These are phyloP conservation scores for Naganishia albida DNA, from an alignment of 1,284 basidiomycete genomes.

Conservation along the genomic window DNA sequence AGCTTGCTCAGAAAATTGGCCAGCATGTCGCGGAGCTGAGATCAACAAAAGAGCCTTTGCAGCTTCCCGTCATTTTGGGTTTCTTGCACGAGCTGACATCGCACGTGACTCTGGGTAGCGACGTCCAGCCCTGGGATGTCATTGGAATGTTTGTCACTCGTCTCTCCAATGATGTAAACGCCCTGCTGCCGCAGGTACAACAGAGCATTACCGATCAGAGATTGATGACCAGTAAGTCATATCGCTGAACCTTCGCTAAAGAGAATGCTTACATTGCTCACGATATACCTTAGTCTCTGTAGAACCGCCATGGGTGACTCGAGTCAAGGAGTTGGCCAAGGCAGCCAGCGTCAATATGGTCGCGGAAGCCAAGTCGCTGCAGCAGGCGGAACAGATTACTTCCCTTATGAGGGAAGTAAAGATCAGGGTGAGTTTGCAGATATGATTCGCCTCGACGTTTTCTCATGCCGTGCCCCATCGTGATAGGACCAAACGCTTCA, in stretches of 20 bases:
- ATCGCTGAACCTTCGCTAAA: constrained; percentile 29
- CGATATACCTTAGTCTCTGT: constrained; percentile 62
- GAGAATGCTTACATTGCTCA: constrained; percentile 16
- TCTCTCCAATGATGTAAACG: constrained; percentile 69
- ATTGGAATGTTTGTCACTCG: constrained; percentile 69
- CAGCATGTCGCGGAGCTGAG: constrained; percentile 75
- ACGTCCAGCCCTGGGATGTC: constrained; percentile 72
- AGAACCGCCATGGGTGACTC: constrained; percentile 79
- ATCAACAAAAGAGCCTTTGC: constrained; percentile 71
- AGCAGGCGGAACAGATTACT: constrained; percentile 85
- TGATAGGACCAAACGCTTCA: constrained; percentile 84
- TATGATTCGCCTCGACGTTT: neutral
- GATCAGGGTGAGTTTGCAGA: constrained; percentile 53
- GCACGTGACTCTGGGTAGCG: constrained; percentile 65
- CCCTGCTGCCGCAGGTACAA: constrained; percentile 68
- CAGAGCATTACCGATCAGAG: constrained; percentile 65
- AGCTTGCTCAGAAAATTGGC: constrained; percentile 81
- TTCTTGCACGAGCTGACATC: constrained; percentile 72
- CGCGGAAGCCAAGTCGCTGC: constrained; percentile 80
- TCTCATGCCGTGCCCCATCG: neutral
- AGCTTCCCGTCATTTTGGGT: constrained; percentile 67
- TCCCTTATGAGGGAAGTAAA: constrained; percentile 80
- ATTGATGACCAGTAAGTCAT: constrained; percentile 68
- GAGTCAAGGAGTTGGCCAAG: constrained; percentile 84
- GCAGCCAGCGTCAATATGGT: constrained; percentile 82